These are phyloP conservation scores for Pichia sp. DNA, from an alignment of 1,139 yeast species.

Conservation along the genomic window DNA sequence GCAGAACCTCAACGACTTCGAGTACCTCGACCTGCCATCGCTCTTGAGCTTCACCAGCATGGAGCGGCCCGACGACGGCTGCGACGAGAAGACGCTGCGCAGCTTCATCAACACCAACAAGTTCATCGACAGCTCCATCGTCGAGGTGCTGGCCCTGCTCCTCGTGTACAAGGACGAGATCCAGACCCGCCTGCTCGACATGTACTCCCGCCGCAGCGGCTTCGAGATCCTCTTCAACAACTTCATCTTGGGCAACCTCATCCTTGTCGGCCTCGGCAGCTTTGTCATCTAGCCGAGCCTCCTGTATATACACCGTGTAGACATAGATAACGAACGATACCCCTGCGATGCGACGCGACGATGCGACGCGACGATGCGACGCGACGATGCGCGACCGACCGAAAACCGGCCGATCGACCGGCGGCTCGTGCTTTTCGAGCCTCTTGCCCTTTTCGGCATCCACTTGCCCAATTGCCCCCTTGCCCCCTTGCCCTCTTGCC, in stretches of 20 bases:
- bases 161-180: constrained; percentile 31
- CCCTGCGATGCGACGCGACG: too few relatives aligned
- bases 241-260: constrained; percentile 31
- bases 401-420: too few relatives aligned
- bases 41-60: constrained; percentile 23
- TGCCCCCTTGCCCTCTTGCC: too few relatives aligned
- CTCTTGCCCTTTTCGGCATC: too few relatives aligned
- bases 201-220: constrained; percentile 30
- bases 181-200: constrained; percentile 29
- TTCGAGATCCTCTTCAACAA: constrained; percentile 33
- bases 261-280: constrained; percentile 34
- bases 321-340: too few relatives aligned
- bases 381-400: too few relatives aligned
- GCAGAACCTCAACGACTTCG: constrained; percentile 51
- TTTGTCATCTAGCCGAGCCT: constrained; percentile 28
- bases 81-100: constrained; percentile 18
- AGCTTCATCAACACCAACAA: constrained; percentile 28
- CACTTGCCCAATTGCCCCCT: too few relatives aligned
- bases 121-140: constrained; percentile 27
- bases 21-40: constrained; percentile 28
- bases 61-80: constrained; percentile 12
- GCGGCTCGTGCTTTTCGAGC: too few relatives aligned
- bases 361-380: too few relatives aligned
- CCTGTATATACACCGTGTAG: neutral
- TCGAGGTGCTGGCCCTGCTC: constrained; percentile 29